These are phyloP conservation scores for Biscogniauxia marginata DNA, from an alignment of 2,329 filamentous ascomycete species.

Conservation along the genomic window DNA sequence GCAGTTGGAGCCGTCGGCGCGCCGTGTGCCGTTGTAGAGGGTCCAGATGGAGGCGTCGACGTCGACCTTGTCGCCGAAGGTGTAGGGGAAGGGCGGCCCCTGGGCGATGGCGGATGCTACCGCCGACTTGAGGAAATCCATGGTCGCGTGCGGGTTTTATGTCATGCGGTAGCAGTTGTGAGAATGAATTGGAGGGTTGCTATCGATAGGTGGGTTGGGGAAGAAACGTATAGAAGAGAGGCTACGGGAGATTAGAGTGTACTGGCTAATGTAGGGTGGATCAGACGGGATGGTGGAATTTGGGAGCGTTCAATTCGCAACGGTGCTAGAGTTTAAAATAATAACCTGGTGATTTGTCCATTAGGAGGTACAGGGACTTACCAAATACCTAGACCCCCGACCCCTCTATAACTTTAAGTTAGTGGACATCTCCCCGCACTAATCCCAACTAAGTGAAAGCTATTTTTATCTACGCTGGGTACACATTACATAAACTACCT, in stretches of 20 bases:
- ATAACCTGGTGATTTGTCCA: slow-evolving; percentile 10
- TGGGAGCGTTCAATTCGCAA: no score
- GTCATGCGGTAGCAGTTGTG: slow-evolving; percentile 8
- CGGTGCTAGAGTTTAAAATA: no score
- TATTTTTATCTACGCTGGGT: not conserved
- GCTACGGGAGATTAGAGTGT: no score
- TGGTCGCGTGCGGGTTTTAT: slow-evolving; percentile 38
- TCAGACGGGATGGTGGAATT: no score
- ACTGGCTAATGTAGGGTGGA: no score
- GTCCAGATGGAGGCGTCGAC: slow-evolving; percentile 93
- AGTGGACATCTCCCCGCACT: slow-evolving; percentile 16
- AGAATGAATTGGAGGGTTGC: no score
- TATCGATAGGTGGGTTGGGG: not conserved
- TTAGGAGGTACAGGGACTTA: not conserved
- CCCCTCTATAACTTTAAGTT: slow-evolving; percentile 3
- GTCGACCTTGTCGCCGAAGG: slow-evolving; percentile 89
- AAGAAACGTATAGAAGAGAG: no score
- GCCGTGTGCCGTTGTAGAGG: slow-evolving; percentile 90
- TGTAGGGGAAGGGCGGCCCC: slow-evolving; percentile 88
- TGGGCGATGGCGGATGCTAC: slow-evolving; percentile 96
- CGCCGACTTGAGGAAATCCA: slow-evolving; percentile 98
- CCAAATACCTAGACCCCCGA: not conserved
- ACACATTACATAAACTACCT: no score
- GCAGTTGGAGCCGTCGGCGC: slow-evolving; percentile 90
- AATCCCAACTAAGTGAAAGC: slow-evolving; percentile 11